Conservation (phyloP, 1,139 yeast species). For the Yamadazyma mexicana region DNA sequence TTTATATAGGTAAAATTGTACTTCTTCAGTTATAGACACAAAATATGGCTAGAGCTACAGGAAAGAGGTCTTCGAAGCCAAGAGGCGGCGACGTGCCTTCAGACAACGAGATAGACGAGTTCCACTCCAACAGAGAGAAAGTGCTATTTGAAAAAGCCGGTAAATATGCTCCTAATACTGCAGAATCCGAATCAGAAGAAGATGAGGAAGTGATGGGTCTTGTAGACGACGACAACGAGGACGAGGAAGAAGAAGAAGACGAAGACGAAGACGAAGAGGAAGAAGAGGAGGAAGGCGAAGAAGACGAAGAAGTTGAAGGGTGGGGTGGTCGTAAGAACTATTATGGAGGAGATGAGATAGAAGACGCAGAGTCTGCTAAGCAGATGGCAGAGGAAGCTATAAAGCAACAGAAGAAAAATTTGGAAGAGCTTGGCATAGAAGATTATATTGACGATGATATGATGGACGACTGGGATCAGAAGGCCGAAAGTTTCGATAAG, state of each 20-base stretch:
- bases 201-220: slow-evolving; percentile 25
- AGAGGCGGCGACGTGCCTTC: slow-evolving; percentile 7
- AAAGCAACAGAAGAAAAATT: slow-evolving; percentile 81
- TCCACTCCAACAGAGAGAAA: slow-evolving; percentile 66
- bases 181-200: slow-evolving; percentile 26
- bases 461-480: slow-evolving; percentile 66
- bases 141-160: slow-evolving; percentile 61
- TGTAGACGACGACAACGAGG: slow-evolving; percentile 21
- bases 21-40: not conserved
- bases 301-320: slow-evolving; percentile 55
- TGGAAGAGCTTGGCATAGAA: slow-evolving; percentile 75
- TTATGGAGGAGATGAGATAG: slow-evolving; percentile 78
- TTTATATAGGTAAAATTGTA: not conserved
- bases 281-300: slow-evolving; percentile 47
- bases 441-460: slow-evolving; percentile 86
- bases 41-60: slow-evolving; percentile 5
- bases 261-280: slow-evolving; percentile 30
- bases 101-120: slow-evolving; percentile 68
- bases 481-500: slow-evolving; percentile 34
- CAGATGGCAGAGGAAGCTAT: slow-evolving; percentile 87
- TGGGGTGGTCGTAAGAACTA: slow-evolving; percentile 86
- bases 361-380: slow-evolving; percentile 74
- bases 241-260: slow-evolving; percentile 33
- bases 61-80: not conserved
- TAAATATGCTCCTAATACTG: slow-evolving; percentile 30